Percentiles rank a stretch among this genome's conserved stretches.
phyloP scores from a whole-genome alignment of 2,329 filamentous ascomycete genomes.

The Macroventuria anomochaeta region DNA sequence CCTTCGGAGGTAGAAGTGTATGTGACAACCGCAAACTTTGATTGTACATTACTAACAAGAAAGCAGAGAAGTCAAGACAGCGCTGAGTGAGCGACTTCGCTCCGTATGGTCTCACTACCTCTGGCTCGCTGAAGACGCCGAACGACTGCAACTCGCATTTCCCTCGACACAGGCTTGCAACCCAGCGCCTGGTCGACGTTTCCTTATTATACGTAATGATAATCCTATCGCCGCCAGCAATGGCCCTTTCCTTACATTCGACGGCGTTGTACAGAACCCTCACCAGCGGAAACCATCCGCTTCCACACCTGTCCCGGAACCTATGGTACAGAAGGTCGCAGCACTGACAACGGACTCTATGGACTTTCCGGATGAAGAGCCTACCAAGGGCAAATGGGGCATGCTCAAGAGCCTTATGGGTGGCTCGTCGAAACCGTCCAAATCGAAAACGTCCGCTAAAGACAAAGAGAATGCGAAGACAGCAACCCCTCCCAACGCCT shows the following conservation, averaged over 20 bases:
- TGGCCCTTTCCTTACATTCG: constrained; percentile 67
- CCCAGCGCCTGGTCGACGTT: constrained; percentile 82
- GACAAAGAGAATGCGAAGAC: constrained; percentile 33
- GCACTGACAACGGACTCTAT: constrained; percentile 39
- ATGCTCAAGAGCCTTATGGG: constrained; percentile 69
- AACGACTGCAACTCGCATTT: constrained; percentile 60
- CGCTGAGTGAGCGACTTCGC: constrained; percentile 71
- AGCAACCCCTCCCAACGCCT: constrained; percentile 8
- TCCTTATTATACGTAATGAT: constrained; percentile 89
- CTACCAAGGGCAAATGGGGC: constrained; percentile 66
- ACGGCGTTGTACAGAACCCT: constrained; percentile 60
- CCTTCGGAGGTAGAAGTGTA: constrained; percentile 71
- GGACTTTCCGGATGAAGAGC: constrained; percentile 45
- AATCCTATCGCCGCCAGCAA: constrained; percentile 60
- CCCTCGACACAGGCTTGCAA: constrained; percentile 83
- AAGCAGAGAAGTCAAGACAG: constrained; percentile 70
- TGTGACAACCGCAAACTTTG: constrained; percentile 46
- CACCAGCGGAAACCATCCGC: constrained; percentile 44
- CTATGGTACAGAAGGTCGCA: constrained; percentile 39
- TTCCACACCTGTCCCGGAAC: constrained; percentile 28
- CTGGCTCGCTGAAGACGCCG: constrained; percentile 72
- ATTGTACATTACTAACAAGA: constrained; percentile 20
- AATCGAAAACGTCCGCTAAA: constrained; percentile 48
- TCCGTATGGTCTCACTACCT: constrained; percentile 81
- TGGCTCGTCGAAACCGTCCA: constrained; percentile 51